Evolutionary conservation across 306 rosid species (phyloP).

Genomic region (Citrullus amarus): DNA sequence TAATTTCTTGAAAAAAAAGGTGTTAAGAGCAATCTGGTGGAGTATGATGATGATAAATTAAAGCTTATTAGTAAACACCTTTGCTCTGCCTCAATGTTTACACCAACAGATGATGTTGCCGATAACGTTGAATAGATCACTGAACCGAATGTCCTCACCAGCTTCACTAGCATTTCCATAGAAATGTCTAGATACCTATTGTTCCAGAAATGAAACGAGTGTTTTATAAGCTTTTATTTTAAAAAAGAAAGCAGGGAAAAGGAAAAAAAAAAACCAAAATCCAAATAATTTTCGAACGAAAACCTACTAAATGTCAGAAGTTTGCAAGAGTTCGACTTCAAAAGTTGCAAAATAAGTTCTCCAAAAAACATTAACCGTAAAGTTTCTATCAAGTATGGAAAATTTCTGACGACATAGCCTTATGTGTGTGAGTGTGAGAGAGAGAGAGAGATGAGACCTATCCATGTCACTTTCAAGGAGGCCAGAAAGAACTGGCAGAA

Average conservation of each 20-base stretch:
- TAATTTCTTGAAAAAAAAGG: too few relatives aligned
- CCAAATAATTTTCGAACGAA: not conserved
- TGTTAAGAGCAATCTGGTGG: not conserved
- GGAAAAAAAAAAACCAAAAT: not conserved
- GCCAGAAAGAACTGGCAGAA: conserved; percentile 58
- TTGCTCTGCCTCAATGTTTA: conserved; percentile 91
- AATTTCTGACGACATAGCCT: not conserved
- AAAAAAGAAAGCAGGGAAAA: too few relatives aligned
- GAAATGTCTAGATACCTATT: conserved; percentile 56
- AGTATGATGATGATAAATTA: not conserved
- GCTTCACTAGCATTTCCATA: conserved; percentile 81
- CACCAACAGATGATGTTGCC: conserved; percentile 73
- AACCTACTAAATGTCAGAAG: not conserved
- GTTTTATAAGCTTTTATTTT: too few relatives aligned
- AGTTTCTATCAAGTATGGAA: not conserved
- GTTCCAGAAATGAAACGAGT: not conserved
- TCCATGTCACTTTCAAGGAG: conserved; percentile 85
- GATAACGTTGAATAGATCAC: conserved; percentile 75
- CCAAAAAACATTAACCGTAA: not conserved
- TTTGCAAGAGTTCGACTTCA: not conserved
- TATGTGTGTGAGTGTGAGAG: not conserved
- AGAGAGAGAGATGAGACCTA: conserved; percentile 24
- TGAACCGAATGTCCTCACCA: conserved; percentile 75
- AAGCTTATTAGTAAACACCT: conserved; percentile 30
- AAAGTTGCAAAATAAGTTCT: not conserved